These are phyloP conservation scores for Dothistroma septosporum DNA, from an alignment of 2,329 filamentous ascomycete genomes.

Conservation along the genomic window DNA sequence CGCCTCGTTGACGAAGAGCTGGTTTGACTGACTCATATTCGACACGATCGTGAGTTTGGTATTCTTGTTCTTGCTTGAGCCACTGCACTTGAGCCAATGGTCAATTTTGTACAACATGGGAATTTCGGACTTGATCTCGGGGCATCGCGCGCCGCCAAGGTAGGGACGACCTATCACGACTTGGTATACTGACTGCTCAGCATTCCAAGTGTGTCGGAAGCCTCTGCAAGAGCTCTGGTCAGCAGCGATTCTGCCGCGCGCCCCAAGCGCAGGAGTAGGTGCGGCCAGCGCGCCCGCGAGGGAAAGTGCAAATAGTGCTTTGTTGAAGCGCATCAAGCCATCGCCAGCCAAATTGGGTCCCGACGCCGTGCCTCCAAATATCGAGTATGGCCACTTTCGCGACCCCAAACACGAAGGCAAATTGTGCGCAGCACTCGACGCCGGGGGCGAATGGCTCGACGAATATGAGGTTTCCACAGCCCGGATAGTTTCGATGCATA, in stretches of 20 bases:
- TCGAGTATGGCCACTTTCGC: background rate
- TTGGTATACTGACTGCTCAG: conserved; percentile 13
- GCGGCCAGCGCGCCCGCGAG: conserved; percentile 18
- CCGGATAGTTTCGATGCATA: background rate
- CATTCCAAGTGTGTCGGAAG: conserved; percentile 12
- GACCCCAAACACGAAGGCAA: background rate
- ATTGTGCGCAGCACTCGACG: background rate
- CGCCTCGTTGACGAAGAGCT: conserved; percentile 3
- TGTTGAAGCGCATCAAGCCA: conserved; percentile 6
- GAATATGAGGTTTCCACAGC: background rate
- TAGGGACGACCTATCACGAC: conserved; percentile 18
- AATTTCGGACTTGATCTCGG: conserved; percentile 15
- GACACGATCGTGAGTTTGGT: conserved; percentile 16
- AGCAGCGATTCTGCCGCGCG: background rate
- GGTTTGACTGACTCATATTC: conserved; percentile 8
- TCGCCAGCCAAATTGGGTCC: background rate
- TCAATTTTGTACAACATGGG: conserved; percentile 4
- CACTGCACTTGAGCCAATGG: conserved; percentile 11
- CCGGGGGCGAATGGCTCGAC: background rate
- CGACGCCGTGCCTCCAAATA: background rate
- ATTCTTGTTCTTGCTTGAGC: conserved; percentile 13
- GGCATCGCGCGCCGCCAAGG: conserved; percentile 13
- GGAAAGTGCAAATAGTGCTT: conserved; percentile 9
- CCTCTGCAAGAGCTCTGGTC: conserved; percentile 13
- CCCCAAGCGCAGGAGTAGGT: conserved; percentile 4